phyloP scores from a whole-genome alignment of 2,329 filamentous ascomycete genomes.

The Tolypocladium capitatum region DNA sequence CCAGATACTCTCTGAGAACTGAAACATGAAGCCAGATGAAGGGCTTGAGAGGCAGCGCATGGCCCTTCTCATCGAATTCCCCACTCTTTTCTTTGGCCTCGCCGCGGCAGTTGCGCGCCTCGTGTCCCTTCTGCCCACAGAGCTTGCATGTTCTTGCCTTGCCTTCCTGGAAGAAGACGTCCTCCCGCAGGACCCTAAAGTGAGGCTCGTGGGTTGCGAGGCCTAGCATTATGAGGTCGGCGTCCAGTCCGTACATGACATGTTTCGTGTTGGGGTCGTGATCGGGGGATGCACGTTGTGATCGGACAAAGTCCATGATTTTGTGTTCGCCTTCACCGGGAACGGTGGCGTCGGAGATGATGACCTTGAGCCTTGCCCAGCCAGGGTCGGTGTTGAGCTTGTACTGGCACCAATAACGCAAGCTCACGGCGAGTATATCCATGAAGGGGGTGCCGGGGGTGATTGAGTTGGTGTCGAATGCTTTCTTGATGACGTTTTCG shows the following conservation, averaged over 20 bases:
- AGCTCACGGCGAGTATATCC: slow-evolving; percentile 79
- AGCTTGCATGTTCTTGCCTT: slow-evolving; percentile 72
- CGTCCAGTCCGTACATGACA: slow-evolving; percentile 95
- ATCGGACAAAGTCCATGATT: slow-evolving; percentile 96
- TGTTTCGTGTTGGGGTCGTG: slow-evolving; percentile 95
- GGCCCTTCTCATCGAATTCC: slow-evolving; percentile 72
- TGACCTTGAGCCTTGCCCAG: slow-evolving; percentile 92
- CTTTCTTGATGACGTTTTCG: slow-evolving; percentile 62
- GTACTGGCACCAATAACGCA: slow-evolving; percentile 95
- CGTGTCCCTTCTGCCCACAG: slow-evolving; percentile 86
- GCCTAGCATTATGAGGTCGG: slow-evolving; percentile 96
- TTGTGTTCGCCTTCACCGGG: slow-evolving; percentile 98
- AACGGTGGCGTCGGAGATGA: slow-evolving; percentile 96
- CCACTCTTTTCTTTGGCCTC: slow-evolving; percentile 64
- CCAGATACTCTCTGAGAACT: slow-evolving; percentile 82
- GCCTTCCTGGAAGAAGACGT: slow-evolving; percentile 85
- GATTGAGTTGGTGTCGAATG: slow-evolving; percentile 79
- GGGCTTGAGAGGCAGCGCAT: slow-evolving; percentile 60
- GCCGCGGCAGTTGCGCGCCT: slow-evolving; percentile 73
- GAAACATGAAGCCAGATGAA: slow-evolving; percentile 98
- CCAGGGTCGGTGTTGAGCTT: slow-evolving; percentile 94
- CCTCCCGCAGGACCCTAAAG: slow-evolving; percentile 90
- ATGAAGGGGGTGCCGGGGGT: slow-evolving; percentile 97
- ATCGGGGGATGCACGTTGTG: slow-evolving; percentile 77
- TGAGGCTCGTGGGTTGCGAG: slow-evolving; percentile 94